phyloP scores from a whole-genome alignment of 106 monocot genomes.

The Apostasia shenzhenica region DNA sequence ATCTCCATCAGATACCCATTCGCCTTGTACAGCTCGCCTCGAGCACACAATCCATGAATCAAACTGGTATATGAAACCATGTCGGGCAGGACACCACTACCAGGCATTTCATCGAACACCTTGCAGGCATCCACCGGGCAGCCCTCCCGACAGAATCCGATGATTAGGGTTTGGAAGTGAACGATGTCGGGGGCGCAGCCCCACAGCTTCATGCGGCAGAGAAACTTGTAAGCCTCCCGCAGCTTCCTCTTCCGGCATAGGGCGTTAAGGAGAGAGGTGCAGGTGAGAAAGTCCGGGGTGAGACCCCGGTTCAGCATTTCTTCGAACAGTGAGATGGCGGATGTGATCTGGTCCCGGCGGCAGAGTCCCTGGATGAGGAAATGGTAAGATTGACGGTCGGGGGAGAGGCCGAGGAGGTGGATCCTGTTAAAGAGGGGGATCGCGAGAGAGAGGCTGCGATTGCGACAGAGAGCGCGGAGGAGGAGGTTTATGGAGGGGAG shows the following conservation, averaged over 20 bases:
- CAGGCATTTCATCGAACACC: conserved; percentile 76
- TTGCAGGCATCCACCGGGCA: conserved; percentile 65
- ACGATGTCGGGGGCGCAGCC: conserved; percentile 74
- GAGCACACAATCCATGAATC: conserved; percentile 55
- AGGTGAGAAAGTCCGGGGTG: conserved; percentile 45
- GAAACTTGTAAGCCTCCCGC: conserved; percentile 75
- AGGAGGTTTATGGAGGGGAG: conserved; percentile 50
- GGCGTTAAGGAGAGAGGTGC: conserved; percentile 71
- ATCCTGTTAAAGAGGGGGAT: conserved; percentile 66
- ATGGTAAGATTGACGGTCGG: conserved; percentile 56
- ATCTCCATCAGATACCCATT: conserved; percentile 59
- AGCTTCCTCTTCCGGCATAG: conserved; percentile 78
- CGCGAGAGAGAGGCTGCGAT: conserved; percentile 38
- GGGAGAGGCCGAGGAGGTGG: conserved; percentile 18
- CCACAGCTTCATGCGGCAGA: conserved; percentile 71
- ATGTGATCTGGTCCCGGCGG: conserved; percentile 54
- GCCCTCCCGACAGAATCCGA: conserved; percentile 68
- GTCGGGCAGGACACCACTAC: conserved; percentile 45
- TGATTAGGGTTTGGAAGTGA: conserved; percentile 77
- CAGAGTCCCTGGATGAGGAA: conserved; percentile 69
- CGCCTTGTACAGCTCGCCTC: conserved; percentile 53
- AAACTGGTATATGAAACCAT: conserved; percentile 47
- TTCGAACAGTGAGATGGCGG: conserved; percentile 64
- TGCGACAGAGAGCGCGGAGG: conserved; percentile 39
- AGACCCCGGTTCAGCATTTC: conserved; percentile 87